phyloP scores from a whole-genome alignment of 2,329 filamentous ascomycete species.

The Hymenoscyphus fraxineus region DNA sequence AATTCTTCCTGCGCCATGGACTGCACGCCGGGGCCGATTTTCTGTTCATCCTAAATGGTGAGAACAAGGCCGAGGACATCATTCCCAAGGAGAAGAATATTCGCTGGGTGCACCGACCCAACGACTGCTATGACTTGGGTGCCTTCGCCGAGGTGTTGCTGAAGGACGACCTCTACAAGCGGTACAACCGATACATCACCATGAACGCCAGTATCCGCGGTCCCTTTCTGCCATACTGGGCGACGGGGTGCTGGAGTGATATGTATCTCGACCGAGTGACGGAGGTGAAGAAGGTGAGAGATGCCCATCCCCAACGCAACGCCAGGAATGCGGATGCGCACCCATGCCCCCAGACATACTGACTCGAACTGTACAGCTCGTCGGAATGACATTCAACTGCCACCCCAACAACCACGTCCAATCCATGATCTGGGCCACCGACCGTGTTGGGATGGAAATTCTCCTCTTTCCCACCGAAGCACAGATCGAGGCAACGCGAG shows the following conservation, averaged over 20 bases:
- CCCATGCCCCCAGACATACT: conserved; percentile 8
- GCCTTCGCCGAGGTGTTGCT: conserved; percentile 28
- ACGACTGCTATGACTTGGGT: conserved; percentile 33
- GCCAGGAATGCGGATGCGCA: not conserved
- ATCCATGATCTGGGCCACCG: conserved; percentile 34
- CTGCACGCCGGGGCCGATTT: conserved; percentile 32
- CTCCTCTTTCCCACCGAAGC: conserved; percentile 25
- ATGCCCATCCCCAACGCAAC: not conserved
- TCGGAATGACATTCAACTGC: conserved; percentile 33
- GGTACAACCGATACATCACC: conserved; percentile 30
- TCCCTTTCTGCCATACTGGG: conserved; percentile 31
- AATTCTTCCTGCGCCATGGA: conserved; percentile 31
- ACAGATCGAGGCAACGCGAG: conserved; percentile 9
- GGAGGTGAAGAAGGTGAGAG: conserved; percentile 27
- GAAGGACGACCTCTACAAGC: conserved; percentile 27
- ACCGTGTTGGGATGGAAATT: conserved; percentile 24
- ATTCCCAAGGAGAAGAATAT: conserved; percentile 27
- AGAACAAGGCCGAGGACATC: conserved; percentile 18
- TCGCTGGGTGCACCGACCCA: conserved; percentile 23
- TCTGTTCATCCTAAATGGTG: conserved; percentile 32
- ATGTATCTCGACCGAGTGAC: conserved; percentile 27
- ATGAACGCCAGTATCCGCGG: conserved; percentile 33
- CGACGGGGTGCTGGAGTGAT: conserved; percentile 30
- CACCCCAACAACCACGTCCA: conserved; percentile 28
- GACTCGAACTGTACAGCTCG: conserved; percentile 21